phyloP scores from a whole-genome alignment of 2,329 filamentous ascomycete genomes.

The Aspergillus amoenus region DNA sequence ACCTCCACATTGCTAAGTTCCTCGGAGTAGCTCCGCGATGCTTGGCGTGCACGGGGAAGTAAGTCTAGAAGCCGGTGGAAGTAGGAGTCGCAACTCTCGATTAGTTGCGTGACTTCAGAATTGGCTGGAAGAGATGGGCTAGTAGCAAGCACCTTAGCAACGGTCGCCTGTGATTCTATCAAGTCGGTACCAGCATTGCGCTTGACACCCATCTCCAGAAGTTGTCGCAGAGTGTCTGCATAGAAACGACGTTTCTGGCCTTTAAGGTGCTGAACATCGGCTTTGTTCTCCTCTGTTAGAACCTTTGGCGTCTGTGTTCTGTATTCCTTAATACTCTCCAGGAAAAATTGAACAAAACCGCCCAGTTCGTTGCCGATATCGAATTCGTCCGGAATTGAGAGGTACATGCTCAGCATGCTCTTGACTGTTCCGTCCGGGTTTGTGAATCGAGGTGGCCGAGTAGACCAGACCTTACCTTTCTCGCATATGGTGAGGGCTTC shows the following conservation, averaged over 20 bases:
- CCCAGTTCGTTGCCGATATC: constrained; percentile 62
- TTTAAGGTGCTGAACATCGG: constrained; percentile 83
- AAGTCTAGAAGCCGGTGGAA: constrained; percentile 79
- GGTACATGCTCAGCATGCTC: constrained; percentile 69
- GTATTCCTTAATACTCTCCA: constrained; percentile 68
- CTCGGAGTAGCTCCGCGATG: constrained; percentile 72
- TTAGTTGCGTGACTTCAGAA: constrained; percentile 17
- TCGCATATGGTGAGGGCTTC: constrained; percentile 35
- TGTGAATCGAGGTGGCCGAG: constrained; percentile 64
- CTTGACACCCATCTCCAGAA: constrained; percentile 86
- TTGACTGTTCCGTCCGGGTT: constrained; percentile 68
- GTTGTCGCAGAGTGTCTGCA: constrained; percentile 77
- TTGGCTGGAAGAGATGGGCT: constrained; percentile 42
- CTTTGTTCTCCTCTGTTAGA: constrained; percentile 86
- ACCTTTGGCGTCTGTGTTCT: constrained; percentile 77
- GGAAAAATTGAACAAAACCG: constrained; percentile 67
- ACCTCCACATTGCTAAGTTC: constrained; percentile 83
- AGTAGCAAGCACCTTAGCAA: constrained; percentile 67
- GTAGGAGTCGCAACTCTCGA: constrained; percentile 62
- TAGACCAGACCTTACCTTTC: constrained; percentile 35
- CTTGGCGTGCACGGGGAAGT: constrained; percentile 65
- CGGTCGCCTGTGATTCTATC: constrained; percentile 70
- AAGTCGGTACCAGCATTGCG: constrained; percentile 75
- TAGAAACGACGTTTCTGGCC: constrained; percentile 85
- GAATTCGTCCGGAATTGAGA: constrained; percentile 52